A percentile compares a stretch with the other conserved stretches of the same genome.
These are phyloP conservation scores for Ophiostoma angusticollis DNA, from an alignment of 2,329 filamentous ascomycete species.

Conservation along the genomic window DNA sequence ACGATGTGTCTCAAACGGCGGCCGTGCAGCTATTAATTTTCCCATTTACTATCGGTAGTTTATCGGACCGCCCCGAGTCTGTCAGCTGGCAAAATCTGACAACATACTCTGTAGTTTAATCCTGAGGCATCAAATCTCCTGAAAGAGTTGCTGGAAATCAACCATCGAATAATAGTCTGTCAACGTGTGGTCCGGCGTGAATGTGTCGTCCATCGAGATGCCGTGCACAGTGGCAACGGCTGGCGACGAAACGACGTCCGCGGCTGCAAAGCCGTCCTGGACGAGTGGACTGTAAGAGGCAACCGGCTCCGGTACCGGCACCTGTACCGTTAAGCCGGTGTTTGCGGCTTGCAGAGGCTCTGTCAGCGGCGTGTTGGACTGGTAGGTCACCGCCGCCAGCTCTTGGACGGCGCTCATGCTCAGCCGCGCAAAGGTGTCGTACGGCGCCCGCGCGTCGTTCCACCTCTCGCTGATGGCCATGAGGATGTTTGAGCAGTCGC, in stretches of 20 bases:
- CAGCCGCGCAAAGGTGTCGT: conserved; percentile 1
- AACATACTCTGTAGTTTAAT: no score
- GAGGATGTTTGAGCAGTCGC: conserved; percentile 15
- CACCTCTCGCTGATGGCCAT: conserved; percentile 15
- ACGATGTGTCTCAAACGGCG: no score
- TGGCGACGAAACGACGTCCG: neutral
- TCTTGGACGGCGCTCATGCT: conserved; percentile 5
- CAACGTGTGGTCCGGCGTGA: neutral
- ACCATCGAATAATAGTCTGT: conserved; percentile 5
- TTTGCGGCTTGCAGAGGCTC: no score
- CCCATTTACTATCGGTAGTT: no score
- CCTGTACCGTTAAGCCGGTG: no score
- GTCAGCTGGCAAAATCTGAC: no score
- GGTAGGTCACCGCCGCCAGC: neutral
- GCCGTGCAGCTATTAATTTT: no score
- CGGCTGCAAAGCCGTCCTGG: neutral
- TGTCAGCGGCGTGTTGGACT: neutral
- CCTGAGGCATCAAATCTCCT: neutral
- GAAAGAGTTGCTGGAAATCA: conserved; percentile 2
- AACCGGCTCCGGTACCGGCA: no score
- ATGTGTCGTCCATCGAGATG: neutral
- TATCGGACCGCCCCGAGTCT: no score
- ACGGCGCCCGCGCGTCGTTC: conserved; percentile 9
- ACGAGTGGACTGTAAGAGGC: neutral
- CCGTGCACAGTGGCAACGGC: neutral